Percentiles rank a stretch among this genome's conserved stretches.
Conservation (phyloP, 1,139 yeast genomes). For the Taphrina flavorubra region DNA sequence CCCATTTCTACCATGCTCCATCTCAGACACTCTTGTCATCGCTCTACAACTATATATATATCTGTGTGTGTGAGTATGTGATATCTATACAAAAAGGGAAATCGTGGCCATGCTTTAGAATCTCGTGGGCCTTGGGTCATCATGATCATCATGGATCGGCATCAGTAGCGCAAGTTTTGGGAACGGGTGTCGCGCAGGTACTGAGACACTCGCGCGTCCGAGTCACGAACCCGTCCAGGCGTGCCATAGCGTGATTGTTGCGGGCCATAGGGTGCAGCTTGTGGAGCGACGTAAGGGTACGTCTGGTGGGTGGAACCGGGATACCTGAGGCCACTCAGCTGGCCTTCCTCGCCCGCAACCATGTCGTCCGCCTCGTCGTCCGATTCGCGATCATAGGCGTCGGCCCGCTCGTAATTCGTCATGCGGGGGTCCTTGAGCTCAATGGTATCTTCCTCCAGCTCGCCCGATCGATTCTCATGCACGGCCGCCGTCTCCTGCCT, state of each 20-base stretch:
- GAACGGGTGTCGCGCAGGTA: conserved; percentile 8
- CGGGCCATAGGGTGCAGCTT: not conserved
- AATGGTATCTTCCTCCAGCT: conserved; percentile 1
- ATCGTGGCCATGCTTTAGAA: too few species aligned
- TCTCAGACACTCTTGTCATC: too few species aligned
- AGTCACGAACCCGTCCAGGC: not conserved
- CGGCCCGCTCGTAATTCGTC: conserved; percentile 4
- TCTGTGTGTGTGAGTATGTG: too few species aligned
- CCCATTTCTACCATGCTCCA: too few species aligned
- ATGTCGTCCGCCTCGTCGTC: conserved; percentile 11
- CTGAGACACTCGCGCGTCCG: conserved; percentile 13
- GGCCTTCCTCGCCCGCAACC: not conserved
- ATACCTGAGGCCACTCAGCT: not conserved
- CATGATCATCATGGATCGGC: not conserved
- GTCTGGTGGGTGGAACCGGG: conserved; percentile 6
- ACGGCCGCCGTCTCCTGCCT: conserved; percentile 26
- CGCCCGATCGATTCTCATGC: not conserved
- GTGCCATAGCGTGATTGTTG: not conserved
- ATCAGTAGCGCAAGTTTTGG: not conserved
- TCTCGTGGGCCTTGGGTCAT: too few species aligned
- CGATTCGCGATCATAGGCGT: conserved; percentile 5
- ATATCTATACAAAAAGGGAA: too few species aligned
- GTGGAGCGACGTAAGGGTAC: not conserved
- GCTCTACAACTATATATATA: too few species aligned
- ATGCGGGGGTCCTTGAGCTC: conserved; percentile 12